Conservation (phyloP, 345 rosid species). For the Pelargonium nanum region DNA sequence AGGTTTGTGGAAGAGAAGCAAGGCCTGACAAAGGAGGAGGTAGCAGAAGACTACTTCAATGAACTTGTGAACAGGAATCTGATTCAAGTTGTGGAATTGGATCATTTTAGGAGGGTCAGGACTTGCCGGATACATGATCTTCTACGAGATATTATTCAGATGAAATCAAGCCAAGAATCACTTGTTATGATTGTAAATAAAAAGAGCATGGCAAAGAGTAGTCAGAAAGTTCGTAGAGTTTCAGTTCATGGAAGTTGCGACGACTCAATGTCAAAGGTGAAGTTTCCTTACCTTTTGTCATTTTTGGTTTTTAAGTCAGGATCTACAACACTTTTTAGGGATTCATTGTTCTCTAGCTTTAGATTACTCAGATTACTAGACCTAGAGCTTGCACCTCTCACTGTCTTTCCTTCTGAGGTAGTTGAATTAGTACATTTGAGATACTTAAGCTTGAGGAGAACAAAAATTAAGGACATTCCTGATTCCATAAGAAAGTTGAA, state of each 20-base stretch:
- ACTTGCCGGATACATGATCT: constrained; percentile 11
- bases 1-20: constrained; percentile 7
- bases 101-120: constrained; percentile 4
- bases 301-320: background rate
- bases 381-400: constrained; percentile 3
- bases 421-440: constrained; percentile 5
- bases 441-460: constrained; percentile 11
- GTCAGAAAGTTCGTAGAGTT: background rate
- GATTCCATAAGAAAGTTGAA: constrained; percentile 7
- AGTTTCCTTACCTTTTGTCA: background rate
- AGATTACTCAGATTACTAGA: constrained; percentile 6
- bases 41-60: constrained; percentile 8
- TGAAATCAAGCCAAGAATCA: constrained; percentile 6
- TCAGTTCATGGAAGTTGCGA: background rate
- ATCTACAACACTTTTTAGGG: background rate
- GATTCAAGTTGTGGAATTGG: constrained; percentile 3
- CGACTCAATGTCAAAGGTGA: too few relatives aligned
- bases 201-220: background rate
- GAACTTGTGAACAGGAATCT: constrained; percentile 11
- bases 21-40: constrained; percentile 3
- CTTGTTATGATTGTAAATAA: background rate
- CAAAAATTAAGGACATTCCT: constrained; percentile 3
- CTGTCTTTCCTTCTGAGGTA: constrained; percentile 1
- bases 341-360: background rate
- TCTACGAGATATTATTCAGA: constrained; percentile 6